Conservation (phyloP, 2,329 filamentous ascomycete genomes). For the Fusarium siculi region DNA sequence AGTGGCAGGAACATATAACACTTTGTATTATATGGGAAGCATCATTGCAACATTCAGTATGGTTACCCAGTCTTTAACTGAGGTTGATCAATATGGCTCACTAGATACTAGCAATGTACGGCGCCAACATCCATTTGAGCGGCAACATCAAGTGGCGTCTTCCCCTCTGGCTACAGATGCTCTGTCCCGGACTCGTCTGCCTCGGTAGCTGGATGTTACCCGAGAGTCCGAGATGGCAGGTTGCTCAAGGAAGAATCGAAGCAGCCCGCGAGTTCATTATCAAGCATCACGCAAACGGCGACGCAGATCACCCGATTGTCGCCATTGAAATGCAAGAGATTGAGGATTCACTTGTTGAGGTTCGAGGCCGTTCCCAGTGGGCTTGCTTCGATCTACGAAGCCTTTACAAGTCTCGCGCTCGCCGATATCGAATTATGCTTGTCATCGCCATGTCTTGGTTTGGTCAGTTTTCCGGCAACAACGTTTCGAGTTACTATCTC, state of each 20-base stretch:
- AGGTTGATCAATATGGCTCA: accelerated
- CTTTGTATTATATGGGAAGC: not conserved
- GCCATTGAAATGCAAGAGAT: not conserved
- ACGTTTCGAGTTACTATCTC: not conserved
- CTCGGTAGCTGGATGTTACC: not conserved
- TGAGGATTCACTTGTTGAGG: not conserved
- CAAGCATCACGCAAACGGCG: not conserved
- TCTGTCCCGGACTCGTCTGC: not conserved
- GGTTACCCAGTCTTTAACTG: accelerated
- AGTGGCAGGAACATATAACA: not conserved
- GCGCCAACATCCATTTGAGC: not conserved
- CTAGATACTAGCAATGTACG: not conserved
- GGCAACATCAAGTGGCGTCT: not conserved
- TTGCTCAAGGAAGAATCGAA: not conserved
- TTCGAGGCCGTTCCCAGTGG: not conserved
- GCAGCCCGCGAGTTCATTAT: not conserved
- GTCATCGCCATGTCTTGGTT: not conserved
- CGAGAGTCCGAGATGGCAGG: not conserved
- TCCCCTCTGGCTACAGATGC: not conserved
- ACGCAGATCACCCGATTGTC: not conserved
- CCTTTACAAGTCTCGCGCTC: not conserved
- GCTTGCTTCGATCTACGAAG: not conserved
- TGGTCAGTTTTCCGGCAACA: not conserved
- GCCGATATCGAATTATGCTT: not conserved
- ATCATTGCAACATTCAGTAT: not conserved